A percentile compares a stretch with the other conserved stretches of the same genome.
phyloP scores from a whole-genome alignment of 768 basidiomycete species.

The Serendipita vermifera region DNA sequence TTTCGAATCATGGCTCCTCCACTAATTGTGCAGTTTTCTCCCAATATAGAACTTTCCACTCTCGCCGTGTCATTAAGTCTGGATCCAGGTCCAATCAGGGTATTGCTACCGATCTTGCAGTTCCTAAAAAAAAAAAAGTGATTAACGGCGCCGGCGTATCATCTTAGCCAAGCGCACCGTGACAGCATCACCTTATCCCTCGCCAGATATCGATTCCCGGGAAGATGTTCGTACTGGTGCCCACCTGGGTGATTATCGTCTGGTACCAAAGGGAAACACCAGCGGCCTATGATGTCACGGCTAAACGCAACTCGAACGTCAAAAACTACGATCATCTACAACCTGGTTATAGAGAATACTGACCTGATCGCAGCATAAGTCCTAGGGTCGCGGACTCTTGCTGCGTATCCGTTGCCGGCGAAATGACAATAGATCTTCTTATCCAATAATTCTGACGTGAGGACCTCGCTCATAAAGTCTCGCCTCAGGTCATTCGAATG shows the following conservation, averaged over 20 bases:
- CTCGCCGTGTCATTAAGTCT: constrained; percentile 53
- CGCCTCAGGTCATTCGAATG: constrained; percentile 85
- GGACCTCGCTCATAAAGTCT: constrained; percentile 88
- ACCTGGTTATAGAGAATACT: no score
- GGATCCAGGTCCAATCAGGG: constrained; percentile 72
- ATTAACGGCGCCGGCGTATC: neutral
- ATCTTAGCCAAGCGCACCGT: constrained; percentile 47
- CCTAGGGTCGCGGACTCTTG: constrained; percentile 83
- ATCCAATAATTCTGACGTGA: constrained; percentile 88
- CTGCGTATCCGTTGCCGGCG: constrained; percentile 80
- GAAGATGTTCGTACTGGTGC: constrained; percentile 67
- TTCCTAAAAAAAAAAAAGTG: constrained; percentile 48
- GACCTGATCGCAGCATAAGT: constrained; percentile 86
- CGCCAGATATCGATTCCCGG: constrained; percentile 82
- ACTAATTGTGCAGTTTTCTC: constrained; percentile 61
- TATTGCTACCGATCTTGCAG: constrained; percentile 66
- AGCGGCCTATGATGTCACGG: constrained; percentile 71
- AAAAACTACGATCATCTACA: neutral
- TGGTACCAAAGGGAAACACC: constrained; percentile 92
- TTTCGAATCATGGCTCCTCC: constrained; percentile 51
- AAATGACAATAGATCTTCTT: constrained; percentile 90
- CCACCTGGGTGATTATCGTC: constrained; percentile 84
- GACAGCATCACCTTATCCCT: constrained; percentile 67
- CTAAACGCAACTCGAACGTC: neutral
- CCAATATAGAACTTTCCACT: constrained; percentile 64